Conservation (phyloP, 2,329 filamentous ascomycete genomes). For the Magnaporthiopsis incrustans region DNA sequence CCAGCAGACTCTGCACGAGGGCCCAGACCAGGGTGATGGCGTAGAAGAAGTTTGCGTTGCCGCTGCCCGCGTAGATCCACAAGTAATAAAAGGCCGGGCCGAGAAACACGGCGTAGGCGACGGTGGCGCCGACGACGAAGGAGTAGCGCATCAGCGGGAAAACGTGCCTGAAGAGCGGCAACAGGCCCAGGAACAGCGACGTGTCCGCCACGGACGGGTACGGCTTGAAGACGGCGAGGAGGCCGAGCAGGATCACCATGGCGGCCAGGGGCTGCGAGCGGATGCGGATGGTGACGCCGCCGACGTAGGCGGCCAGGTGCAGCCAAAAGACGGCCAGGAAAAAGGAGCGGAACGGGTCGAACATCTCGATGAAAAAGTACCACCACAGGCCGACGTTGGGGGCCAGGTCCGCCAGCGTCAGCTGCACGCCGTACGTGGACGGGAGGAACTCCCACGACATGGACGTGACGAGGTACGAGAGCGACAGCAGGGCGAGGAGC, state of each 20-base stretch:
- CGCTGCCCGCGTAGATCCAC: constrained; percentile 96
- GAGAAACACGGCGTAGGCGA: constrained; percentile 81
- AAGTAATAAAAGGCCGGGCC: constrained; percentile 94
- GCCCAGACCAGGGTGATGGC: constrained; percentile 99
- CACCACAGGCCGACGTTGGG: constrained; percentile 97
- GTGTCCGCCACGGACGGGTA: constrained; percentile 92
- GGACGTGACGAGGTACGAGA: constrained; percentile 66
- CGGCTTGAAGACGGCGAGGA: constrained; percentile 93
- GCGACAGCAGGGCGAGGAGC: constrained; percentile 54
- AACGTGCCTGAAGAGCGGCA: constrained; percentile 83
- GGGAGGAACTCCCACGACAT: constrained; percentile 80
- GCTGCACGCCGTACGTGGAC: constrained; percentile 87
- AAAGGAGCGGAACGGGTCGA: constrained; percentile 94
- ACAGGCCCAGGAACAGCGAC: constrained; percentile 72
- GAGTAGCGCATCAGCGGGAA: constrained; percentile 92
- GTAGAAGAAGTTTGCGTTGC: constrained; percentile 99
- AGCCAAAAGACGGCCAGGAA: constrained; percentile 98
- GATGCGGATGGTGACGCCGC: constrained; percentile 74
- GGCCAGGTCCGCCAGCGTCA: constrained; percentile 84
- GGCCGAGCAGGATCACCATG: constrained; percentile 73
- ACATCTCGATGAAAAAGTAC: constrained; percentile 99
- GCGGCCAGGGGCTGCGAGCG: constrained; percentile 81
- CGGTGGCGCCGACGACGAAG: constrained; percentile 73
- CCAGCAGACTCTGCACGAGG: constrained; percentile 74
- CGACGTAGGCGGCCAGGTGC: constrained; percentile 83